These are phyloP conservation scores for Cyberlindnera saturnus DNA, from an alignment of 805 yeast species.

Conservation along the genomic window DNA sequence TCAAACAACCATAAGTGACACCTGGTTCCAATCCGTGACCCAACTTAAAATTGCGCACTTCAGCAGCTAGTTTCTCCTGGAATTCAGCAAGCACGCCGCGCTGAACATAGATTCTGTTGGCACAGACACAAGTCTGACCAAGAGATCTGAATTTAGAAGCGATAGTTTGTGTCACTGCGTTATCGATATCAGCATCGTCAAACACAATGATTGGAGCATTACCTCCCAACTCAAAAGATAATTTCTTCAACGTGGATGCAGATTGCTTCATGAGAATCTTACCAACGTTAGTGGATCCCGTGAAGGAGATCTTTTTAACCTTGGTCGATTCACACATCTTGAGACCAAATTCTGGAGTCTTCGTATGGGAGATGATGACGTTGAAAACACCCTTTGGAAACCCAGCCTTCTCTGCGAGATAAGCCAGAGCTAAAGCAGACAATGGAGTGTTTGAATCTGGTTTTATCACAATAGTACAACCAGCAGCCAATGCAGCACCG, in stretches of 20 bases:
- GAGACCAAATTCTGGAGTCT: conserved; percentile 48
- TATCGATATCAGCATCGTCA: conserved; percentile 52
- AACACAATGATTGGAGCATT: conserved; percentile 61
- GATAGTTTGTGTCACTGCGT: conserved; percentile 45
- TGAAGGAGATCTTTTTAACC: conserved; percentile 53
- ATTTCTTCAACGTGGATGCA: conserved; percentile 50
- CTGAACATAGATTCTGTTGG: conserved; percentile 54
- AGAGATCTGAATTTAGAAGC: conserved; percentile 54
- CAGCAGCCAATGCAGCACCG: conserved; percentile 61
- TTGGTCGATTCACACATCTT: conserved; percentile 41
- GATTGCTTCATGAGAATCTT: conserved; percentile 53
- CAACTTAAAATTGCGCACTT: conserved; percentile 41
- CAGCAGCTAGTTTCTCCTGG: conserved; percentile 33
- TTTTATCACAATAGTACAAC: conserved; percentile 54
- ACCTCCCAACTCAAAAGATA: conserved; percentile 62
- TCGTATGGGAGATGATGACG: conserved; percentile 42
- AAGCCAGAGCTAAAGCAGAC: conserved; percentile 51
- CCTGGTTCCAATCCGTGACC: conserved; percentile 51
- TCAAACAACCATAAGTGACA: conserved; percentile 53
- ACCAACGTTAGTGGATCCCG: conserved; percentile 62
- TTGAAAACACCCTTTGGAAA: conserved; percentile 55
- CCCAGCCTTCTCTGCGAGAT: conserved; percentile 52
- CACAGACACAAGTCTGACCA: conserved; percentile 66
- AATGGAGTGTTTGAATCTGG: conserved; percentile 61
- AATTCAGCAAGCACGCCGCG: conserved; percentile 44